A percentile compares a stretch with the other conserved stretches of the same genome.
phyloP scores from a whole-genome alignment of 2,329 filamentous ascomycete species.

The Pseudogymnoascus sp. region DNA sequence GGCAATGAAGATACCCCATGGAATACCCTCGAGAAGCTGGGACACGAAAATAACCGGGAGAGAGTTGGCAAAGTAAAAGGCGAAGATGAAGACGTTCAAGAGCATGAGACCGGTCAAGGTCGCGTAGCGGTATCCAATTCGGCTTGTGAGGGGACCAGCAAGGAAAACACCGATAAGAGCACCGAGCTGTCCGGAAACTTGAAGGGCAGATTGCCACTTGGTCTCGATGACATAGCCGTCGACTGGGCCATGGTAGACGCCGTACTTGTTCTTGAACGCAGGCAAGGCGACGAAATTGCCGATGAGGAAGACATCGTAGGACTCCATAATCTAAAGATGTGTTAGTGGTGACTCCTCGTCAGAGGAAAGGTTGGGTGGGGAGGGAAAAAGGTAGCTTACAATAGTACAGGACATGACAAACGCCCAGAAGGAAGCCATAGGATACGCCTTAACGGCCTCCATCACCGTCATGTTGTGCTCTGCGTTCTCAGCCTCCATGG shows the following conservation, averaged over 20 bases:
- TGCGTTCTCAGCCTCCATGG: constrained; percentile 41
- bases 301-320: constrained; percentile 52
- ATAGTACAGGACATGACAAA: constrained; percentile 49
- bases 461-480: constrained; percentile 43
- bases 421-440: constrained; percentile 37
- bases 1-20: constrained; percentile 59
- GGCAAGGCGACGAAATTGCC: constrained; percentile 46
- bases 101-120: constrained; percentile 46
- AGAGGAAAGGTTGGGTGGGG: not conserved
- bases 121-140: constrained; percentile 49
- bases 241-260: constrained; percentile 28
- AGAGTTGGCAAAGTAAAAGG: constrained; percentile 18
- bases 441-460: constrained; percentile 42
- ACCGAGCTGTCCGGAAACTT: constrained; percentile 45
- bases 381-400: constrained; percentile 32
- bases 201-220: constrained; percentile 48
- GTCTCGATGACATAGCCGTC: constrained; percentile 35
- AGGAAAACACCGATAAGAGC: constrained; percentile 50
- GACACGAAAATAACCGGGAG: constrained; percentile 37
- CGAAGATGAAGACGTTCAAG: constrained; percentile 37
- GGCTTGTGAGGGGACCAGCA: constrained; percentile 48
- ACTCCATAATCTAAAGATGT: constrained; percentile 48
- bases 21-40: constrained; percentile 53
- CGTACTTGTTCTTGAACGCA: constrained; percentile 38
- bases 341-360: constrained; percentile 4